Evolutionary conservation across 371 early-diverging fungal species (phyloP), one percentile per base, ranked within the genome.

Genomic region (Mucor circinelloides): DNA sequence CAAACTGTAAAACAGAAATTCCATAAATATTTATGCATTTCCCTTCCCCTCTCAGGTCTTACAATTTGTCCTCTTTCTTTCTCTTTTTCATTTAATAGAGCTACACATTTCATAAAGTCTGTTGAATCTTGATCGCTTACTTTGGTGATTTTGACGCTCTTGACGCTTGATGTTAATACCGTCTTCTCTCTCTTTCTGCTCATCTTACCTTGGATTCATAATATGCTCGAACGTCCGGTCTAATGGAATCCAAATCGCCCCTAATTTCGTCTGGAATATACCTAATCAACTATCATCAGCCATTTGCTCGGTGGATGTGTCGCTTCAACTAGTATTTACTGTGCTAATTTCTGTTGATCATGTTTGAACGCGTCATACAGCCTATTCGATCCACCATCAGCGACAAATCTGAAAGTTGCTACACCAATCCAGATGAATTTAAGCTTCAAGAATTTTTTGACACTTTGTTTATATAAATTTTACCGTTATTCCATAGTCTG

Each of bases 311-410:
- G 27, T 15, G 36, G 34, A 19, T 56, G 27, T 38, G 38, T 40
- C 5, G 17, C 30, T 46, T 17, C 57, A 7, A 17, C 1, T 4
- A 1, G 31, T 31, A 8, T 60, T 72, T 81, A 86, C 86, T 72
- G 65, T 57, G 63, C 76, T 34, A 86, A 74, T 54, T 79, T 70
- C 32, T 70, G 74, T 28, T 44, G 57, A 9, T 87, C 85, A 21
- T 77, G 69, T 23, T 70, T 73, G 28, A 93, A 85, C 1, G 82
- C 67, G 63, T 93, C 91, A 64, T 89, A 93, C 25, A 97, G 79
- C 32, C 93, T 83, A 76, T 97, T 97, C 27, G 93, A 90, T 7
- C 95, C 97, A 12, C 97, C 97, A 70, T 97, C 97, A 6, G 95
- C 94, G 65, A 95, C 94, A 28, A 95, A 79, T 5, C 83, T 79